Conservation (phyloP, 1,284 basidiomycete species). For the Rhodotorula sp. region DNA sequence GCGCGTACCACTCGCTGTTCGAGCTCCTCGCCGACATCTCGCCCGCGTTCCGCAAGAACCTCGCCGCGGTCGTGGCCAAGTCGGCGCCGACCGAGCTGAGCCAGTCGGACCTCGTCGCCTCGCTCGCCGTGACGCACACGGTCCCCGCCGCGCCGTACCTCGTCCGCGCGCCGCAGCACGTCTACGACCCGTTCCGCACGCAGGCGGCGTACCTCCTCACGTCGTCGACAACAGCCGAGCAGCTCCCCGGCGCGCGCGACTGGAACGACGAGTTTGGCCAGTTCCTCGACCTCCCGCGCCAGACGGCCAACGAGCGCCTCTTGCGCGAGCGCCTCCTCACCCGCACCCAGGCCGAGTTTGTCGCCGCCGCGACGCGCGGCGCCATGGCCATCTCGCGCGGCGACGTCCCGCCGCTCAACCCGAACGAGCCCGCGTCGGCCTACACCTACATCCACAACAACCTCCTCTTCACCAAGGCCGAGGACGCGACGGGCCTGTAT, state of each 20-base stretch:
- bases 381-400: constrained; percentile 56
- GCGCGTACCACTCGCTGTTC: constrained; percentile 56
- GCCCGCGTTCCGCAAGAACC: constrained; percentile 49
- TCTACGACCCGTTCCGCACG: constrained; percentile 57
- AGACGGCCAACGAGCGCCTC: constrained; percentile 57
- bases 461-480: constrained; percentile 61
- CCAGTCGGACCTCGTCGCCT: constrained; percentile 48
- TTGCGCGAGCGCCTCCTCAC: constrained; percentile 59
- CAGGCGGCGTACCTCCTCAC: constrained; percentile 60
- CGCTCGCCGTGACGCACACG: constrained; percentile 57
- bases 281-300: constrained; percentile 57
- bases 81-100: constrained; percentile 39
- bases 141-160: constrained; percentile 60
- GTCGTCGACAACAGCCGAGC: constrained; percentile 52
- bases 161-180: constrained; percentile 48
- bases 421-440: constrained; percentile 57
- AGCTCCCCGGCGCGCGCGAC: constrained; percentile 58
- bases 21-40: constrained; percentile 57
- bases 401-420: constrained; percentile 51
- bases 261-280: constrained; percentile 64
- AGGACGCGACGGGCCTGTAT: constrained; percentile 59
- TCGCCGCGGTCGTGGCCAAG: constrained; percentile 48
- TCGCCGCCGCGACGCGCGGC: constrained; percentile 56
- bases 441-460: constrained; percentile 62
- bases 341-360: constrained; percentile 60